These are phyloP conservation scores for Calonectria pseudoturangicola DNA, from an alignment of 2,329 filamentous ascomycete species.

Conservation along the genomic window DNA sequence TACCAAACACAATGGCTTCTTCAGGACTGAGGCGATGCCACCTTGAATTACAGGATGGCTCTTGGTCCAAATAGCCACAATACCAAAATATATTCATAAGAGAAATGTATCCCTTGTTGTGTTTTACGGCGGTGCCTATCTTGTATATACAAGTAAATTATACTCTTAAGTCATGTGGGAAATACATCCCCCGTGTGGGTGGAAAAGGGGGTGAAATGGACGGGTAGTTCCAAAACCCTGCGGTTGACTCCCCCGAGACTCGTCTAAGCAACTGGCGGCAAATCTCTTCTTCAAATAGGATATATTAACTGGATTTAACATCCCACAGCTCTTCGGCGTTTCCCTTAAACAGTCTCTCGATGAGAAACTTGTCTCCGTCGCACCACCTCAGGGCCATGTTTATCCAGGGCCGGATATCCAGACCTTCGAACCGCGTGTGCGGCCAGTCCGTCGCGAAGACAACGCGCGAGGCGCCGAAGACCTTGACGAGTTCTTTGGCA, in stretches of 20 bases:
- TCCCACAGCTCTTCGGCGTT: conserved; percentile 73
- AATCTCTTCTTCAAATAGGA: background rate
- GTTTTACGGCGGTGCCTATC: background rate
- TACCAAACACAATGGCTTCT: background rate
- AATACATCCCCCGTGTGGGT: background rate
- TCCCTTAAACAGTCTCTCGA: conserved; percentile 70
- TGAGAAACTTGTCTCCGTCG: conserved; percentile 63
- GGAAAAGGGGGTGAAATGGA: background rate
- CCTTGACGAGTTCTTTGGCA: conserved; percentile 67
- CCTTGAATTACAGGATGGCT: background rate
- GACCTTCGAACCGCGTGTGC: conserved; percentile 75
- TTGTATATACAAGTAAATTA: background rate
- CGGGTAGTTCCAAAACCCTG: background rate
- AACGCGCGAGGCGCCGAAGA: conserved; percentile 63
- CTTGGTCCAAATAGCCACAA: background rate
- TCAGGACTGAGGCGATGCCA: background rate
- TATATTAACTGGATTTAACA: conserved; percentile 24
- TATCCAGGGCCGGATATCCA: conserved; percentile 69
- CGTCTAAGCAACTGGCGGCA: background rate
- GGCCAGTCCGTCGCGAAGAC: conserved; percentile 80
- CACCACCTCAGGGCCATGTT: conserved; percentile 73
- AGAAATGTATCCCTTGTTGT: too few relatives aligned
- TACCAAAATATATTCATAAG: background rate
- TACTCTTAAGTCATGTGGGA: background rate
- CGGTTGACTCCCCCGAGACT: background rate